A percentile compares a stretch with the other conserved stretches of the same genome.
Evolutionary conservation across 1,284 basidiomycete species (phyloP).

Genomic region (Ganoderma lingzhi): DNA sequence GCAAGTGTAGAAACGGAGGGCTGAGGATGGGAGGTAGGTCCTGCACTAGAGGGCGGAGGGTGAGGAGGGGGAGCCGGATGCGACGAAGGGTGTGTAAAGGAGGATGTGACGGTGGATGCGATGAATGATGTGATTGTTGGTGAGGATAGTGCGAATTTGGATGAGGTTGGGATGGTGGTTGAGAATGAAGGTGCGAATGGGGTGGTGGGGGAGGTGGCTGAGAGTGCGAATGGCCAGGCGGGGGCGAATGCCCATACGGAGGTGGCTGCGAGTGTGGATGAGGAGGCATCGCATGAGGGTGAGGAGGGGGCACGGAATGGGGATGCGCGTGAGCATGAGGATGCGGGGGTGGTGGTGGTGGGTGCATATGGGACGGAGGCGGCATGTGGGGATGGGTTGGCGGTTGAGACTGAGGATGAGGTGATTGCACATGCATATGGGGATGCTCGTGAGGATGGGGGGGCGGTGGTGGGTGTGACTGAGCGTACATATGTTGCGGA

Average conservation of each 20-base stretch:
- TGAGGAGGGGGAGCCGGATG: background rate
- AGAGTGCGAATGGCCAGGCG: slow-evolving; percentile 8
- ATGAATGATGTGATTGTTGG: slow-evolving; percentile 11
- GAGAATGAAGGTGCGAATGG: slow-evolving; percentile 18
- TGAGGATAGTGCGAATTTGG: slow-evolving; percentile 16
- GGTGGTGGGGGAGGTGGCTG: slow-evolving; percentile 20
- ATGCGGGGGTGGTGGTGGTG: slow-evolving; percentile 5
- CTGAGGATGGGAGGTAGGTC: slow-evolving; percentile 19
- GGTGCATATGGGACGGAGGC: slow-evolving; percentile 3
- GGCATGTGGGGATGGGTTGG: slow-evolving; percentile 17
- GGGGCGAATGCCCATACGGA: slow-evolving; percentile 19
- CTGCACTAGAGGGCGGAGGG: slow-evolving; percentile 12
- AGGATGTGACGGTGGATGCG: slow-evolving; percentile 6
- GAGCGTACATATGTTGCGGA: slow-evolving; percentile 17
- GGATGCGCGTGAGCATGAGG: slow-evolving; percentile 15
- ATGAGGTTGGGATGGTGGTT: slow-evolving; percentile 11
- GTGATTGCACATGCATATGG: slow-evolving; percentile 19
- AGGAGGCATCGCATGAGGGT: slow-evolving; percentile 20
- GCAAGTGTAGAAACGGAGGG: slow-evolving; percentile 35
- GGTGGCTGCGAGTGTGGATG: slow-evolving; percentile 22
- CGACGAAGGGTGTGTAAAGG: background rate
- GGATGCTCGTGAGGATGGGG: slow-evolving; percentile 11
- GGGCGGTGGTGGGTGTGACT: slow-evolving; percentile 19
- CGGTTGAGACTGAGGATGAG: slow-evolving; percentile 18
- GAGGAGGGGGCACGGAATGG: slow-evolving; percentile 10